Percentiles rank a stretch among this genome's conserved stretches.
Conservation (phyloP, 108 stramenopile genomes). For the Cyclotella choctawhatcheeana region DNA sequence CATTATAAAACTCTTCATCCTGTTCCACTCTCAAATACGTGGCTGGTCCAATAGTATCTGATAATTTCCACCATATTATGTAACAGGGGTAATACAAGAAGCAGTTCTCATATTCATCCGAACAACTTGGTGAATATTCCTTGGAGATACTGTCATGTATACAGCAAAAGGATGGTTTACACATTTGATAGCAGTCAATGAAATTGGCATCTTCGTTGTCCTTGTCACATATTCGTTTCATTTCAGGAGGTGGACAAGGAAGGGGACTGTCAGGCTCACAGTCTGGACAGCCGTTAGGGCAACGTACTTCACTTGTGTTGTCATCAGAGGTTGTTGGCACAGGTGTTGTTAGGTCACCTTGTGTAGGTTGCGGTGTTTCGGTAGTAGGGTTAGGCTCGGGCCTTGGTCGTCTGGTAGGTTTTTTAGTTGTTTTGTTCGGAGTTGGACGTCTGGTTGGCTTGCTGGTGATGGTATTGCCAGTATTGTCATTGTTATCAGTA, state of each 20-base stretch:
- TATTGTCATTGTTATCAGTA: not conserved
- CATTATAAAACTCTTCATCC: constrained; percentile 55
- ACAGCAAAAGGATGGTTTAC: constrained; percentile 66
- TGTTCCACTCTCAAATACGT: constrained; percentile 53
- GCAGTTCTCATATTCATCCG: constrained; percentile 54
- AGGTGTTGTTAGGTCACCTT: constrained; percentile 4
- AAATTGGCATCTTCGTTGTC: constrained; percentile 50
- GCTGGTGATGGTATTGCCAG: not conserved
- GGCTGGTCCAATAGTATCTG: constrained; percentile 64
- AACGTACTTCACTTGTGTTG: not conserved
- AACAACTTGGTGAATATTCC: constrained; percentile 37
- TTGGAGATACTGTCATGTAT: constrained; percentile 54
- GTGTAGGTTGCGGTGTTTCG: not conserved
- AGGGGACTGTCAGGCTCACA: constrained; percentile 48
- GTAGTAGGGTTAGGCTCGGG: not conserved
- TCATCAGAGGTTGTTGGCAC: constrained; percentile 7
- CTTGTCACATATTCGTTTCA: constrained; percentile 54
- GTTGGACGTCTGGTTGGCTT: not conserved
- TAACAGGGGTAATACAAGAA: constrained; percentile 60
- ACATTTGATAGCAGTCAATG: constrained; percentile 56
- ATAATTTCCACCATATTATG: constrained; percentile 66
- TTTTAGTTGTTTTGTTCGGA: constrained; percentile 2
- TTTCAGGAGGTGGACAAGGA: constrained; percentile 37
- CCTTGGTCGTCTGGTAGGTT: constrained; percentile 4
- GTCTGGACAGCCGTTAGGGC: constrained; percentile 47